phyloP scores from a whole-genome alignment of 139 green algal species.

The Chlamydomonas applanata region DNA sequence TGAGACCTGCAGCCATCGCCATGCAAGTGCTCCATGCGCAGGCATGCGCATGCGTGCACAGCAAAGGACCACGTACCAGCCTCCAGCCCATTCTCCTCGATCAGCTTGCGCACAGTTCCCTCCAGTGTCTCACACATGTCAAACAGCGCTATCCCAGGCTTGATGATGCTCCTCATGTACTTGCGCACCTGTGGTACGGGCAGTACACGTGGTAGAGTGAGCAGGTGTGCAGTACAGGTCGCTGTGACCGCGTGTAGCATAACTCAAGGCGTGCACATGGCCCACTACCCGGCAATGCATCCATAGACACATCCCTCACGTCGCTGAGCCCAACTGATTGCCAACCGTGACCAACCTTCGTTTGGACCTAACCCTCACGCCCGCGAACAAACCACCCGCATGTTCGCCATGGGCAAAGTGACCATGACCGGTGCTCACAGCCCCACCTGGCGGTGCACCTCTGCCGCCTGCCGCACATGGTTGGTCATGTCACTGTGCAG shows the following conservation, averaged over 20 bases:
- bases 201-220: no score
- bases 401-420: no score
- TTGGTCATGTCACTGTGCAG: slow-evolving; percentile 86
- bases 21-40: no score
- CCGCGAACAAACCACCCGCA: no score
- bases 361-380: not conserved
- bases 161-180: slow-evolving; percentile 85
- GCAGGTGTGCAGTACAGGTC: no score
- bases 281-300: no score
- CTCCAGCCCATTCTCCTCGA: slow-evolving; percentile 88
- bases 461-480: slow-evolving; percentile 88
- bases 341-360: not conserved
- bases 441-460: slow-evolving; percentile 90
- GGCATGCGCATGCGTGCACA: no score
- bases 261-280: no score
- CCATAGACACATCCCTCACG: no score
- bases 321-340: not conserved
- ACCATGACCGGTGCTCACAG: no score
- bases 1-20: no score
- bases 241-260: no score
- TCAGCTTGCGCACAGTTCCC: slow-evolving; percentile 74
- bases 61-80: slow-evolving; percentile 48
- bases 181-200: slow-evolving; percentile 85
- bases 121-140: slow-evolving; percentile 96
- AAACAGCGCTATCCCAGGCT: slow-evolving; percentile 89